These are phyloP conservation scores for Ricinus communis DNA, from an alignment of 345 rosid genomes.

Conservation along the genomic window DNA sequence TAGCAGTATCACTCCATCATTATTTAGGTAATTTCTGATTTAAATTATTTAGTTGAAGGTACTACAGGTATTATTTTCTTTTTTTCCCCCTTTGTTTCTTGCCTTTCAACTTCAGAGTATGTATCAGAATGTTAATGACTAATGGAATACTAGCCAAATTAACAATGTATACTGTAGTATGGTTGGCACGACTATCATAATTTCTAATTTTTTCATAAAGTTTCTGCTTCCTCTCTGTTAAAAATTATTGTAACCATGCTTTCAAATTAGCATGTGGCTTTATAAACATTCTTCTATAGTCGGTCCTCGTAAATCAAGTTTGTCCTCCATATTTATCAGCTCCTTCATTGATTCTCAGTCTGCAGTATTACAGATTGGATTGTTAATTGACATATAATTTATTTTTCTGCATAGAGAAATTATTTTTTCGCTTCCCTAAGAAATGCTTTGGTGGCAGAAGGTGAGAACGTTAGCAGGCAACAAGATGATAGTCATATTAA, in stretches of 20 bases:
- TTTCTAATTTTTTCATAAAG: neutral
- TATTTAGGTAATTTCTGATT: neutral
- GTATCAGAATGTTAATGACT: neutral
- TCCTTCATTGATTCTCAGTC: neutral
- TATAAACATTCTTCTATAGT: neutral
- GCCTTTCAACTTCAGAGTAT: neutral
- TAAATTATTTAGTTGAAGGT: neutral
- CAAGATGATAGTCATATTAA: slow-evolving; percentile 49
- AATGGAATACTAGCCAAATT: neutral
- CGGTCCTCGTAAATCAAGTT: neutral
- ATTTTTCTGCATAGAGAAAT: too few species aligned
- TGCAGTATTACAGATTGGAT: too few species aligned
- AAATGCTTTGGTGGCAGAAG: slow-evolving; percentile 40
- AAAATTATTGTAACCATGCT: neutral
- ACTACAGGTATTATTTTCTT: too few species aligned
- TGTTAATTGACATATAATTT: too few species aligned
- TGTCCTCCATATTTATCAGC: neutral
- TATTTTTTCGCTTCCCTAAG: too few species aligned
- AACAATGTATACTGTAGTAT: neutral
- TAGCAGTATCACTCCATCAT: too few species aligned
- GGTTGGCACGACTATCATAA: too few species aligned
- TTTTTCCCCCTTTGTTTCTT: too few species aligned
- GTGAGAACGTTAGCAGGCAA: slow-evolving; percentile 40
- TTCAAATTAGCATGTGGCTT: neutral
- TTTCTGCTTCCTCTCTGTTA: neutral